phyloP scores from a whole-genome alignment of 2,329 filamentous ascomycete species.

The Epichloe hybrida region DNA sequence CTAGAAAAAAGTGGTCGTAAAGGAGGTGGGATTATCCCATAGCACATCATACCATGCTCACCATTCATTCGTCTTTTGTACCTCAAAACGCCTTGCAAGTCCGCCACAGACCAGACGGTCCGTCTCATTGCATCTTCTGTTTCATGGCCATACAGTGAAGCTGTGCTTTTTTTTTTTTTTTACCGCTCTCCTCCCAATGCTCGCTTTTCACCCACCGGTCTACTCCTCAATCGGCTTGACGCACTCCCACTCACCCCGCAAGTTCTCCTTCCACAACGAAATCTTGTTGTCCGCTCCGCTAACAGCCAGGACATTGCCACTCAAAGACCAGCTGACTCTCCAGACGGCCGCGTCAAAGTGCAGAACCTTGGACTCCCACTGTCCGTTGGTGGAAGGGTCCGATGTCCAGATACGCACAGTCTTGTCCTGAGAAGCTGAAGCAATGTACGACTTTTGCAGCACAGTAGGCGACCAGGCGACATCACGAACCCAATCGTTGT shows the following conservation, averaged over 20 bases:
- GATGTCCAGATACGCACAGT: constrained; percentile 95
- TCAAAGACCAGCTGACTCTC: constrained; percentile 96
- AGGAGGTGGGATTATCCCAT: not conserved
- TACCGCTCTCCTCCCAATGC: not conserved
- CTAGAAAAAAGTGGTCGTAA: too few species aligned
- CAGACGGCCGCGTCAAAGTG: constrained; percentile 83
- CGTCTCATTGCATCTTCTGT: too few species aligned
- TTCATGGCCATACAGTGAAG: too few species aligned
- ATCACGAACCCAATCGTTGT: constrained; percentile 94
- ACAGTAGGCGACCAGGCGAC: constrained; percentile 95
- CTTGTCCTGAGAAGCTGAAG: constrained; percentile 89
- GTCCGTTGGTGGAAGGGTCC: constrained; percentile 44
- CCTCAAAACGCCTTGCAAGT: constrained; percentile 23
- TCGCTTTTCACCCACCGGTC: constrained; percentile 2
- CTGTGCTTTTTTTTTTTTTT: not conserved
- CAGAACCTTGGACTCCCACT: constrained; percentile 78
- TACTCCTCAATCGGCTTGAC: constrained; percentile 94
- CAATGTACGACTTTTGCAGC: constrained; percentile 91
- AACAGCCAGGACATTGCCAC: constrained; percentile 89
- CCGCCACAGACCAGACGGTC: not conserved
- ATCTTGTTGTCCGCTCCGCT: constrained; percentile 94
- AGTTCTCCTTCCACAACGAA: constrained; percentile 94
- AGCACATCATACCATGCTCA: not conserved
- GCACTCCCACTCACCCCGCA: constrained; percentile 92
- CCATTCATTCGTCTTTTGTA: constrained; percentile 18